These are phyloP conservation scores for Calcarisporium arbuscula DNA, from an alignment of 2,329 filamentous ascomycete genomes.

Conservation along the genomic window DNA sequence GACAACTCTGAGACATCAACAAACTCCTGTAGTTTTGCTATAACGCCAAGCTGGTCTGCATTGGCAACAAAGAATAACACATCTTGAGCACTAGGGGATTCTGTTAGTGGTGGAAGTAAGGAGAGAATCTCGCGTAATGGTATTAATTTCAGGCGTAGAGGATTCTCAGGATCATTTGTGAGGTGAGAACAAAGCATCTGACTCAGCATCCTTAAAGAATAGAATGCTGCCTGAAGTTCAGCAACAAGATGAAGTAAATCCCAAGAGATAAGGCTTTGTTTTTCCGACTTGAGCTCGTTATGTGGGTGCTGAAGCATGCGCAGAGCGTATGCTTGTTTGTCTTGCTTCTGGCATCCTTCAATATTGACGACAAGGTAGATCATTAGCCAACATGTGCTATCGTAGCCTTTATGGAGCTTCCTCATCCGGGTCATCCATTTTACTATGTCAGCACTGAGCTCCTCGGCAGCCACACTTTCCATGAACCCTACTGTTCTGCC, in stretches of 20 bases:
- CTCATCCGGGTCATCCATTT: conserved; percentile 12
- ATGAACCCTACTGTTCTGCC: conserved; percentile 19
- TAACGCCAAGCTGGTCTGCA: conserved; percentile 6
- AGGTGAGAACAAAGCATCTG: conserved; percentile 23
- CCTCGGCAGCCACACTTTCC: conserved; percentile 4
- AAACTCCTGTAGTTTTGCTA: conserved; percentile 12
- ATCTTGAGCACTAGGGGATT: conserved; percentile 17
- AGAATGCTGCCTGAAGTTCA: conserved; percentile 53
- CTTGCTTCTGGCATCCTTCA: conserved; percentile 20
- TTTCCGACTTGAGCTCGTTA: not conserved
- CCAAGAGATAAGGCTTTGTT: no score
- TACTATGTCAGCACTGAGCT: conserved; percentile 13
- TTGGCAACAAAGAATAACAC: conserved; percentile 14
- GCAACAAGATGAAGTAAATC: conserved; percentile 54
- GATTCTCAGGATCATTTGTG: not conserved
- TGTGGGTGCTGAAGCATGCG: conserved; percentile 14
- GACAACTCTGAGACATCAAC: conserved; percentile 8
- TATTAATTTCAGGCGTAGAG: not conserved
- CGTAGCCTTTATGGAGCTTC: conserved; percentile 1
- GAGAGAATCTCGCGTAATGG: conserved; percentile 15
- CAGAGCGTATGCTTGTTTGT: conserved; percentile 19
- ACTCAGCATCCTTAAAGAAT: conserved; percentile 51
- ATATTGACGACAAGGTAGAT: conserved; percentile 22
- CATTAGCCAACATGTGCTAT: conserved; percentile 17
- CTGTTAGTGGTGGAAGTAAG: conserved; percentile 17